A percentile compares a stretch with the other conserved stretches of the same genome.
Conservation (phyloP, 2,329 filamentous ascomycete genomes). For the Fusarium sublunatum region DNA sequence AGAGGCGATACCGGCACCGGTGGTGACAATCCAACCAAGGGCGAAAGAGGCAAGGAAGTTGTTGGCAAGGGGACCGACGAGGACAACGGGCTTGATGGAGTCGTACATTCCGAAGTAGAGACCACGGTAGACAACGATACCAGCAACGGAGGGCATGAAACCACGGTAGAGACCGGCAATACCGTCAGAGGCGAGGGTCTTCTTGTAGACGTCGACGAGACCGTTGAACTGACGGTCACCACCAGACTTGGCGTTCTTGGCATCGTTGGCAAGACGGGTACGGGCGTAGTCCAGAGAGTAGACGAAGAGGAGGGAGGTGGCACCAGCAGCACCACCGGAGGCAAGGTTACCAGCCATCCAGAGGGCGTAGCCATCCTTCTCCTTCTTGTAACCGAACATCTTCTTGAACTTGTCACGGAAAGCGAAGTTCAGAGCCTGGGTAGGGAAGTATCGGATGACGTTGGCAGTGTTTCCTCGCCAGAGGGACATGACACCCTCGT, state of each 20-base stretch:
- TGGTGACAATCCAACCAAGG: constrained; percentile 99
- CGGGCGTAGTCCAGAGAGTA: constrained; percentile 99
- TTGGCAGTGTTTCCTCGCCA: constrained; percentile 99
- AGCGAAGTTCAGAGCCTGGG: constrained; percentile 99
- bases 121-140: constrained; percentile 99
- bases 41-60: constrained; percentile 99
- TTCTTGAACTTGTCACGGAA: constrained; percentile 99
- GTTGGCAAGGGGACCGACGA: constrained; percentile 89
- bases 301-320: constrained; percentile 99
- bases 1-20: constrained; percentile 99
- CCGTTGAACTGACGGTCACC: constrained; percentile 99
- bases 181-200: constrained; percentile 99
- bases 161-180: constrained; percentile 99
- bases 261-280: constrained; percentile 99
- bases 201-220: constrained; percentile 99
- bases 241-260: constrained; percentile 96
- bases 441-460: constrained; percentile 99
- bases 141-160: constrained; percentile 99
- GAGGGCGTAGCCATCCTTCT: constrained; percentile 96
- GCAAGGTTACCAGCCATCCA: constrained; percentile 99
- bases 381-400: constrained; percentile 99
- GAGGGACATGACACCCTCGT: constrained; percentile 93
- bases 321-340: constrained; percentile 99
- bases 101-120: constrained; percentile 99
- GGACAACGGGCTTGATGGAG: constrained; percentile 98